These are phyloP conservation scores for Trametes versicolor DNA, from an alignment of 1,284 basidiomycete genomes.

Conservation along the genomic window DNA sequence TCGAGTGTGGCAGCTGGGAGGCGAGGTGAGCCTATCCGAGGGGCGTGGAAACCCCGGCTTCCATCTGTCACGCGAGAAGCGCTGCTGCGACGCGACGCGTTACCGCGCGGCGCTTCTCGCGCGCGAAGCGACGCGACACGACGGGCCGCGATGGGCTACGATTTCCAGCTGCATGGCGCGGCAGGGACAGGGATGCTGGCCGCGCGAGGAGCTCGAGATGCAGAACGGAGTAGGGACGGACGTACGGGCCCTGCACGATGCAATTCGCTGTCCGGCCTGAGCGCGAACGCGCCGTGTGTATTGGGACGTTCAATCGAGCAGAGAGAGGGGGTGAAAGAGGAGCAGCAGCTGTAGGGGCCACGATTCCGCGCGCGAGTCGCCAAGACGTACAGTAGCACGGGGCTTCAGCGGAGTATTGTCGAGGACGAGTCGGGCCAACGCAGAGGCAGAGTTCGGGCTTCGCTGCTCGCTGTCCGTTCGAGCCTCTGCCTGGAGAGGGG, in stretches of 20 bases:
- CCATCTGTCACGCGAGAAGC: background rate
- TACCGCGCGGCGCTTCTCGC: background rate
- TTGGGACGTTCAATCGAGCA: background rate
- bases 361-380: background rate
- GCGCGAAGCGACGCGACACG: background rate
- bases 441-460: background rate
- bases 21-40: constrained; percentile 10
- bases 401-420: constrained; percentile 18
- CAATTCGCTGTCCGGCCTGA: no score
- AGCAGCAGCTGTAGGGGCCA: background rate
- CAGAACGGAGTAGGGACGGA: no score
- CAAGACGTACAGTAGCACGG: background rate
- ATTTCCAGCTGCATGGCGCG: no score
- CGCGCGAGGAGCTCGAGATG: background rate
- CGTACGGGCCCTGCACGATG: no score
- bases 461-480: background rate
- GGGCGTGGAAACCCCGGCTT: constrained; percentile 11
- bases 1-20: constrained; percentile 5
- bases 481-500: background rate
- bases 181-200: no score
- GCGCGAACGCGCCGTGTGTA: no score
- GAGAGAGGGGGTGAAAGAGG: background rate
- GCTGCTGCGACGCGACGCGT: background rate
- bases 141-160: background rate
- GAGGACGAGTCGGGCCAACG: constrained; percentile 10